Evolutionary conservation across 108 stramenopile genomes (phyloP).

Genomic region (Cylindrotheca closterium): DNA sequence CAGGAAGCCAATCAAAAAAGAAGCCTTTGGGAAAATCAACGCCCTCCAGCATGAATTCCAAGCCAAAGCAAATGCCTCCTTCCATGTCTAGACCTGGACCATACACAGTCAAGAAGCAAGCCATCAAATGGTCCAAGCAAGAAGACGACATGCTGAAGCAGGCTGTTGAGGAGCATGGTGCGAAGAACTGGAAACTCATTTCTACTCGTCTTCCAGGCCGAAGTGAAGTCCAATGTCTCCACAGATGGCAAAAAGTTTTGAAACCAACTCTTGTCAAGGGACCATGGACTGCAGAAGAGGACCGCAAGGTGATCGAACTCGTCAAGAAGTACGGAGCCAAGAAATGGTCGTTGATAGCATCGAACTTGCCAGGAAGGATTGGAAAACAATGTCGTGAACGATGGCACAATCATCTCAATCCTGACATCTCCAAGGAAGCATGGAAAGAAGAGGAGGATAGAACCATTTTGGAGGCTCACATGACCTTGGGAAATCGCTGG

Average conservation of each 20-base stretch:
- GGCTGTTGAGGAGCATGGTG: conserved; percentile 62
- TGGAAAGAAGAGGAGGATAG: conserved; percentile 92
- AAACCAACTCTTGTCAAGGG: conserved; percentile 76
- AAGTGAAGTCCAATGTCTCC: conserved; percentile 73
- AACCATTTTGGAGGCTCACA: conserved; percentile 68
- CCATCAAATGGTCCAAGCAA: conserved; percentile 53
- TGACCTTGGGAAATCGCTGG: conserved; percentile 76
- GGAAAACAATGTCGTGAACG: conserved; percentile 99
- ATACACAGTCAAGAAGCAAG: conserved; percentile 31
- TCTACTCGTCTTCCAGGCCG: conserved; percentile 47
- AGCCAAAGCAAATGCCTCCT: not conserved
- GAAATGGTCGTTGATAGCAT: conserved; percentile 89
- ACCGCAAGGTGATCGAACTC: conserved; percentile 71
- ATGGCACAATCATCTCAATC: conserved; percentile 99
- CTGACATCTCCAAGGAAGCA: conserved; percentile 84
- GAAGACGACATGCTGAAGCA: conserved; percentile 64
- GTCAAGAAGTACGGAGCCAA: conserved; percentile 65
- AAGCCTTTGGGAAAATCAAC: not conserved
- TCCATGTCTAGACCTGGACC: not conserved
- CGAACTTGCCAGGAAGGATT: conserved; percentile 88
- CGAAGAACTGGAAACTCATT: conserved; percentile 77
- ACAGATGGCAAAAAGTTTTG: conserved; percentile 74
- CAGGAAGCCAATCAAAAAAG: not conserved
- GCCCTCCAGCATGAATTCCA: not conserved
- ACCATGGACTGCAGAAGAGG: conserved; percentile 93